phyloP scores from a whole-genome alignment of 768 basidiomycete genomes.

The Cubamyces sp. region DNA sequence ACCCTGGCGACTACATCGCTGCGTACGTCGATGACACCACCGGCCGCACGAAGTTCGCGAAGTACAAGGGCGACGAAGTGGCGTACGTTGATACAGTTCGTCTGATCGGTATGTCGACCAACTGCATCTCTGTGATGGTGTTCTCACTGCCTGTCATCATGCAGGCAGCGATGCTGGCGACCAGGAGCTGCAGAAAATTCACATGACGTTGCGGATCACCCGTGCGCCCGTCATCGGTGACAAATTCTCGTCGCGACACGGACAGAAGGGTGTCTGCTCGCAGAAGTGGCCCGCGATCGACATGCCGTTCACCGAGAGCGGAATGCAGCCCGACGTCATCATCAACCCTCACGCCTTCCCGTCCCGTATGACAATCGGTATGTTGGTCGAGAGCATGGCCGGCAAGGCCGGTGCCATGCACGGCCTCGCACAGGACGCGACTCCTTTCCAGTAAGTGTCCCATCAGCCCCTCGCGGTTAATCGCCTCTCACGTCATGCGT shows the following conservation, averaged over 20 bases:
- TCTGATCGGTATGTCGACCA: conserved; percentile 65
- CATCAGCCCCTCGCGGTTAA: background rate
- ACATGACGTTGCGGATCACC: conserved; percentile 90
- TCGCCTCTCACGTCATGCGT: conserved; percentile 23
- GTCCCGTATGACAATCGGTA: conserved; percentile 99
- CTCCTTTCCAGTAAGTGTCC: conserved; percentile 86
- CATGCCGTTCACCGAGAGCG: conserved; percentile 99
- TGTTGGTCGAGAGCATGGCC: conserved; percentile 99
- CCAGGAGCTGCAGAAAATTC: conserved; percentile 87
- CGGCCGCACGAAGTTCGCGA: conserved; percentile 81
- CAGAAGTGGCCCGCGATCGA: conserved; percentile 98
- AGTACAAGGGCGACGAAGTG: conserved; percentile 95
- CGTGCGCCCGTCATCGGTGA: conserved; percentile 98
- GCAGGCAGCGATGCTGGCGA: conserved; percentile 87
- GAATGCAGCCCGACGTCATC: conserved; percentile 98
- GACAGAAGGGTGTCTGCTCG: conserved; percentile 99
- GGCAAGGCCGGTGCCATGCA: conserved; percentile 99
- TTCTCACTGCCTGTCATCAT: background rate
- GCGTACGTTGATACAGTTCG: conserved; percentile 92
- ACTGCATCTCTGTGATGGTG: background rate
- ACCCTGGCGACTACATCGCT: conserved; percentile 78
- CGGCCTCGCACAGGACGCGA: conserved; percentile 96
- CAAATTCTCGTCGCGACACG: conserved; percentile 98
- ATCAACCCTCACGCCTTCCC: conserved; percentile 99
- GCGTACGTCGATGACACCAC: conserved; percentile 89